phyloP scores from a whole-genome alignment of 441 rosid species.

The Raphanus hybrid region DNA sequence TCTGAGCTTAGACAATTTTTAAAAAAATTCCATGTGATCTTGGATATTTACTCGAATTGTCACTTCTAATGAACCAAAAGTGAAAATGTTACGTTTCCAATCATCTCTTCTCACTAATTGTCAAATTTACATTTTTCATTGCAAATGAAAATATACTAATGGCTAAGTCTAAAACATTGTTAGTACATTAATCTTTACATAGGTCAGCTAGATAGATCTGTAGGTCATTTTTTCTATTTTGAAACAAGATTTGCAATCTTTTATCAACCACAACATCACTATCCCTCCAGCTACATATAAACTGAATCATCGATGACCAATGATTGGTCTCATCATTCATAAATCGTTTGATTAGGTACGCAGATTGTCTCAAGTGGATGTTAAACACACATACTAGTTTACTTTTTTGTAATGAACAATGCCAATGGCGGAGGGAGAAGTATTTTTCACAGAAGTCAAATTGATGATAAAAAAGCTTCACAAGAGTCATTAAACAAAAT shows the following conservation, averaged over 20 bases:
- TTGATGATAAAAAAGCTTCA: too few species aligned
- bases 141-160: not conserved
- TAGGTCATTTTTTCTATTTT: not conserved
- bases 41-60: not conserved
- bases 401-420: not conserved
- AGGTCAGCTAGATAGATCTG: not conserved
- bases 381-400: not conserved
- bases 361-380: conserved; percentile 4
- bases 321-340: not conserved
- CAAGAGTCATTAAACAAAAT: too few species aligned
- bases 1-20: not conserved
- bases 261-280: not conserved
- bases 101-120: not conserved
- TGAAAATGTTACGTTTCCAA: not conserved
- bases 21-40: not conserved
- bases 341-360: conserved; percentile 6
- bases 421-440: too few species aligned
- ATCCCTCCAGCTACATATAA: not conserved
- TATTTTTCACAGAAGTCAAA: too few species aligned
- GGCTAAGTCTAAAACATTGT: not conserved
- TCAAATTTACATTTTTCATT: not conserved
- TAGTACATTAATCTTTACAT: not conserved
- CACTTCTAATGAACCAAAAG: not conserved
- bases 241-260: conserved; percentile 1
- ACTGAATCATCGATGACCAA: not conserved